Evolutionary conservation across 2,329 filamentous ascomycete species (phyloP), one percentile per base, ranked within the genome.

Genomic region (Apiospora arundinis): DNA sequence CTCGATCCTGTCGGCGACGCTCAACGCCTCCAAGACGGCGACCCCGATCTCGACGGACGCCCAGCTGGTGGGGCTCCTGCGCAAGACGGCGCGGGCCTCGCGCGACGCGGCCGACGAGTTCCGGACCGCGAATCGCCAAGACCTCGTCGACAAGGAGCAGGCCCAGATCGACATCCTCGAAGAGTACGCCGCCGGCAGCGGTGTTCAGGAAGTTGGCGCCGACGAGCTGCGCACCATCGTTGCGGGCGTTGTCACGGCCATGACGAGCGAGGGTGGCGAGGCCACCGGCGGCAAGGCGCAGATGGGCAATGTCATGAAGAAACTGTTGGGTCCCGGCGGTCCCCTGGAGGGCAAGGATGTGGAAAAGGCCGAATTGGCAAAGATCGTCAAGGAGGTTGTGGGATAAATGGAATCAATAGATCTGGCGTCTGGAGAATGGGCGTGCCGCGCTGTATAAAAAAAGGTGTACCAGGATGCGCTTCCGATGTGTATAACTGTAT

Each of bases 391-490:
- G 82, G 83, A 90, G 77, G 76, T 74, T 4, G 63, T 70, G 14
- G 74, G 63, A 18, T 71, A 69, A 72, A 83, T 65, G 82, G 84
- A 76, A 86, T 85, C 67, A 94, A 94, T 79, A 98, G 98, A 69
- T 95, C 88, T 77, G 97, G 95, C 2, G 95, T 95, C 78, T 97
- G 81, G 60, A 97, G 82, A 45, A 97, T 88, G 3, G 96, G 96
- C 63, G 96, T 96, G 25, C 52, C 28, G 11, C 21, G 32, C 4
- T 60, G 52, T 60, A 60, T 60, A 60, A 21, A 60, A 60, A 28
- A 9, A 2, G 37, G 32, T 11, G 40, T 18, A 40, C 40, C 21
- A n/a, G 25, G 23, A 37, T n/a, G 32, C 40, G 18, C 32, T 40
- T 63, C 32, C 21, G 56, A 9, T 63, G 28, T 37, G 52, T 37